Evolutionary conservation across 2,329 filamentous ascomycete species (phyloP), one percentile per base, ranked within the genome.

Genomic region (Ophiostoma ips): DNA sequence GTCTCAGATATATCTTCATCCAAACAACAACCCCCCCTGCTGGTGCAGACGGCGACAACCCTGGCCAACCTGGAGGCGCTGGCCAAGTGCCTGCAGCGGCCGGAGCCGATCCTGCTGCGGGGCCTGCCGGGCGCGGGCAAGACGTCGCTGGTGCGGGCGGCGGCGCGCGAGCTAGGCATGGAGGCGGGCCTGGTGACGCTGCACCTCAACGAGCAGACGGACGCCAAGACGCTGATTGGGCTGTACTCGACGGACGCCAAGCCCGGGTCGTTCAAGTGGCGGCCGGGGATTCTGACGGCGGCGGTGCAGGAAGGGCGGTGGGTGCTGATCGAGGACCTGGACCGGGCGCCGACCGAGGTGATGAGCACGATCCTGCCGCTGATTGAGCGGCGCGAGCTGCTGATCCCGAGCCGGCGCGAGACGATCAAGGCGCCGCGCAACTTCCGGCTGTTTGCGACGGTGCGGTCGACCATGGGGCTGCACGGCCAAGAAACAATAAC

Each of bases 261-360:
- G 53, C 89, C 88, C 1, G 89, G 89, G 1, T 89, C 86, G 10
- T 98, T 98, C 62, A 77, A 79, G 47, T 99, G 92, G 92, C 80
- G 86, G 53, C 79, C 92, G 3, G 92, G 92, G 66, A 86, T 96
- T 18, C 70, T 99, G 58, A 95, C 92, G 0, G 94, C 87, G 30
- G 94, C 94, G 34, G 88, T 96, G 3, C 83, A 77, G 60, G 90
- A 98, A 69, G 94, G 92, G 15, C 77, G 90, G 60, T 98, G 92
- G 94, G 85, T 98, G 7, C 72, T 98, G 56, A 94, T 99, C 52
- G 94, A 99, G 65, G 94, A 99, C 64, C 73, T 99, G 37, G 89
- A 98, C 62, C 81, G 90, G 55, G 92, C 92, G 11, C 92, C 94
- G 5, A 90, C 87, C 56, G 92, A 98, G 65, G 86, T 98, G 45